phyloP scores from a whole-genome alignment of 2,329 filamentous ascomycete genomes.

The Raffaelea deltoideospora region DNA sequence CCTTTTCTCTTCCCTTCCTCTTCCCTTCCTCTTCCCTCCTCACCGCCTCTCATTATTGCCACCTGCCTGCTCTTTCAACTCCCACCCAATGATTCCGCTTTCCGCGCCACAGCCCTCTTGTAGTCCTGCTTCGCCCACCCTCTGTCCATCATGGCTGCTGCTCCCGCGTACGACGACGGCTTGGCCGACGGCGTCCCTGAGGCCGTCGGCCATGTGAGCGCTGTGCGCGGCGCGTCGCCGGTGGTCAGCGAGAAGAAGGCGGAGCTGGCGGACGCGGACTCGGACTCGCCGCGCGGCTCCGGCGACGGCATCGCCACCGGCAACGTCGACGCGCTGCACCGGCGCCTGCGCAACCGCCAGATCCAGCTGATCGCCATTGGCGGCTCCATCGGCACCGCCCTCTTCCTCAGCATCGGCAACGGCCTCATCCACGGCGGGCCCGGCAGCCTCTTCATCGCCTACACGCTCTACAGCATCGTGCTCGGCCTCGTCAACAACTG shows the following conservation, averaged over 20 bases:
- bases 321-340: slow-evolving; percentile 21
- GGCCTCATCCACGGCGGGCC: slow-evolving; percentile 30
- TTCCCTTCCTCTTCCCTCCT: background rate
- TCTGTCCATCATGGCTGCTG: background rate
- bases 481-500: slow-evolving; percentile 49
- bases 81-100: too few species aligned
- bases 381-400: slow-evolving; percentile 40
- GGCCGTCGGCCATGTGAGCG: too few species aligned
- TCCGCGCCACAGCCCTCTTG: background rate
- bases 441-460: slow-evolving; percentile 41
- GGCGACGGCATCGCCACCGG: slow-evolving; percentile 14
- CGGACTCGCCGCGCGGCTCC: slow-evolving; percentile 1
- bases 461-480: slow-evolving; percentile 36
- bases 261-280: background rate
- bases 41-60: background rate
- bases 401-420: slow-evolving; percentile 47
- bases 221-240: too few species aligned
- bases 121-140: background rate
- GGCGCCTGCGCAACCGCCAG: slow-evolving; percentile 36
- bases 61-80: too few species aligned
- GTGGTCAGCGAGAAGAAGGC: too few species aligned
- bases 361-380: slow-evolving; percentile 45
- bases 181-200: background rate
- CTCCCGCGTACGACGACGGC: background rate
- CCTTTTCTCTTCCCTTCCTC: background rate